Evolutionary conservation across 805 yeast species (phyloP).

Genomic region (Myxozyma geophila): DNA sequence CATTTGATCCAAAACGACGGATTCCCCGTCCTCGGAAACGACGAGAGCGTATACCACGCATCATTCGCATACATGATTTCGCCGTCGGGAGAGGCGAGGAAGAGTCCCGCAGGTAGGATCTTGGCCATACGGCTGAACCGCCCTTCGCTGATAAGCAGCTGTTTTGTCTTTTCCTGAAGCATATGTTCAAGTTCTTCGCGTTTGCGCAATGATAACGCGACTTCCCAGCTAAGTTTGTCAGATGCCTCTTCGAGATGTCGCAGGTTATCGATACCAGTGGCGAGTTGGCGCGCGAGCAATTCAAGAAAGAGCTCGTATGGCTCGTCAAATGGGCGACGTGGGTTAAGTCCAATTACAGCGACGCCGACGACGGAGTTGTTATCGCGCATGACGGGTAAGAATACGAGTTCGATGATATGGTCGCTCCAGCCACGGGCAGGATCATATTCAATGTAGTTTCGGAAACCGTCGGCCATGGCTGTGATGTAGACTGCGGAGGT

Average conservation of each 20-base stretch:
- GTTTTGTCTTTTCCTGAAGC: conserved; percentile 28
- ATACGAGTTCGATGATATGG: conserved; percentile 22
- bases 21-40: conserved; percentile 27
- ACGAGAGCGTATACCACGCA: conserved; percentile 33
- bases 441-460: conserved; percentile 26
- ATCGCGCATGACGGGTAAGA: conserved; percentile 36
- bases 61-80: conserved; percentile 36
- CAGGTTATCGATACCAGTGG: conserved; percentile 32
- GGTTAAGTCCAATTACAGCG: conserved; percentile 35
- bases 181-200: conserved; percentile 30
- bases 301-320: conserved; percentile 35
- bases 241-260: conserved; percentile 32
- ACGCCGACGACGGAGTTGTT: conserved; percentile 35
- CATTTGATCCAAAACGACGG: conserved; percentile 36
- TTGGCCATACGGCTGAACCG: conserved; percentile 36
- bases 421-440: conserved; percentile 38
- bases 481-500: conserved; percentile 30
- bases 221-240: conserved; percentile 32
- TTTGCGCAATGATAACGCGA: conserved; percentile 19
- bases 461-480: conserved; percentile 26
- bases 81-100: conserved; percentile 33
- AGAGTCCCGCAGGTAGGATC: conserved; percentile 35
- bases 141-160: conserved; percentile 34
- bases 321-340: conserved; percentile 33
- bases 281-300: conserved; percentile 36